phyloP scores from a whole-genome alignment of 805 yeast species.

The Yamadazyma akitaensis region DNA sequence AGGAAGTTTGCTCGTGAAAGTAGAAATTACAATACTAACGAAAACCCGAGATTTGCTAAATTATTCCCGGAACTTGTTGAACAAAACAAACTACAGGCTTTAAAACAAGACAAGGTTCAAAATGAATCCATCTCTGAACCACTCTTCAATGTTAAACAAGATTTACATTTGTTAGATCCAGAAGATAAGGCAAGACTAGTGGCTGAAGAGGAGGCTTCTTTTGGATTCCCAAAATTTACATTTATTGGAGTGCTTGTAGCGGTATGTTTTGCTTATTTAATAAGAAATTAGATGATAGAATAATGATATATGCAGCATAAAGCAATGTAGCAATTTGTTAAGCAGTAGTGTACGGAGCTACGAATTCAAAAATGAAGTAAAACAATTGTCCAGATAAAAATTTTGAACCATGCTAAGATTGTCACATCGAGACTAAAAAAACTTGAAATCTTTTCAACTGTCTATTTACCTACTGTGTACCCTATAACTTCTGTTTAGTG shows the following conservation, averaged over 20 bases:
- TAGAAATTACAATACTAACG: constrained; percentile 53
- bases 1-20: constrained; percentile 56
- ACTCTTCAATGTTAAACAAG: constrained; percentile 19
- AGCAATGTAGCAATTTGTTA: too few species aligned
- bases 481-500: too few species aligned
- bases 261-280: constrained; percentile 25
- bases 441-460: too few species aligned
- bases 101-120: constrained; percentile 17
- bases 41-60: constrained; percentile 53
- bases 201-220: constrained; percentile 15
- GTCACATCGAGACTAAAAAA: too few species aligned
- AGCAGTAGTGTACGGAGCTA: too few species aligned
- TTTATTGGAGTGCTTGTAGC: constrained; percentile 30
- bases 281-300: constrained; percentile 2
- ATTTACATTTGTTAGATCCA: constrained; percentile 50
- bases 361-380: too few species aligned
- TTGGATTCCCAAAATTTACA: constrained; percentile 14
- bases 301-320: background rate
- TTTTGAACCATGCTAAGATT: too few species aligned
- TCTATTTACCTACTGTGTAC: too few species aligned
- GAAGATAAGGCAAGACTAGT: constrained; percentile 59
- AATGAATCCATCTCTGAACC: constrained; percentile 13
- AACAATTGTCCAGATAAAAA: too few species aligned
- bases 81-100: constrained; percentile 35
- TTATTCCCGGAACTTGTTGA: constrained; percentile 70